A percentile compares a stretch with the other conserved stretches of the same genome.
Evolutionary conservation across 257 asterid species (phyloP).

Genomic region (Penstemon barbatus): DNA sequence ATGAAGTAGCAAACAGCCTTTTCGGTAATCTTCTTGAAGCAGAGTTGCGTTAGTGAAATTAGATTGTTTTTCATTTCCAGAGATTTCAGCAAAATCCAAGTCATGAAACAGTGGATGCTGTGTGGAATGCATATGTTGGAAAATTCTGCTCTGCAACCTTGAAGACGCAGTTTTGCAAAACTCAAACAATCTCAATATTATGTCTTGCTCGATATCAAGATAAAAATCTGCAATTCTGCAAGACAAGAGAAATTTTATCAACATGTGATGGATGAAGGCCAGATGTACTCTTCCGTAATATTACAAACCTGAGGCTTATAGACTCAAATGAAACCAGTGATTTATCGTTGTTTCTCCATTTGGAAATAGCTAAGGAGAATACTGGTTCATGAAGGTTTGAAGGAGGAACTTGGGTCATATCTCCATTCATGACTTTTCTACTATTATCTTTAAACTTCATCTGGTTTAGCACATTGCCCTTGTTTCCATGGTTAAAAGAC

Average conservation of each 20-base stretch:
- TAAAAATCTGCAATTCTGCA: conserved; percentile 82
- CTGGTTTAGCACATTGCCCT: conserved; percentile 45
- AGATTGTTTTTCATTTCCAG: conserved; percentile 41
- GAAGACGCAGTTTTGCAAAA: conserved; percentile 61
- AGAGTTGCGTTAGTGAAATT: conserved; percentile 32
- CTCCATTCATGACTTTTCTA: conserved; percentile 41
- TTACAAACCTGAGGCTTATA: conserved; percentile 72
- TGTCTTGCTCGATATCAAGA: conserved; percentile 93
- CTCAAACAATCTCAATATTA: conserved; percentile 71
- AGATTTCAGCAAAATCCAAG: conserved; percentile 33
- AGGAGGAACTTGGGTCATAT: conserved; percentile 36
- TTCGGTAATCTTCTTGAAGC: conserved; percentile 37
- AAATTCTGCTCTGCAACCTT: conserved; percentile 59
- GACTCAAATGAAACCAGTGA: conserved; percentile 79
- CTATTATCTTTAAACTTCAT: conserved; percentile 45
- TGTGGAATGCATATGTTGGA: conserved; percentile 46
- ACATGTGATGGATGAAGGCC: conserved; percentile 26
- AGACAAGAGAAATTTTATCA: conserved; percentile 28
- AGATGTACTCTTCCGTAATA: conserved; percentile 19
- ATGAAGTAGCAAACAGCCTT: conserved; percentile 49
- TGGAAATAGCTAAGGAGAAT: conserved; percentile 71
- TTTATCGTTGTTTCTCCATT: conserved; percentile 79
- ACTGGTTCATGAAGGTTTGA: conserved; percentile 66
- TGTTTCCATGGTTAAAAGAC: conserved; percentile 66
- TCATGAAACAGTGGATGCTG: conserved; percentile 50